A percentile compares a stretch with the other conserved stretches of the same genome.
Conservation (phyloP, 169 alveolate genomes). For the Eimeria necatrix region DNA sequence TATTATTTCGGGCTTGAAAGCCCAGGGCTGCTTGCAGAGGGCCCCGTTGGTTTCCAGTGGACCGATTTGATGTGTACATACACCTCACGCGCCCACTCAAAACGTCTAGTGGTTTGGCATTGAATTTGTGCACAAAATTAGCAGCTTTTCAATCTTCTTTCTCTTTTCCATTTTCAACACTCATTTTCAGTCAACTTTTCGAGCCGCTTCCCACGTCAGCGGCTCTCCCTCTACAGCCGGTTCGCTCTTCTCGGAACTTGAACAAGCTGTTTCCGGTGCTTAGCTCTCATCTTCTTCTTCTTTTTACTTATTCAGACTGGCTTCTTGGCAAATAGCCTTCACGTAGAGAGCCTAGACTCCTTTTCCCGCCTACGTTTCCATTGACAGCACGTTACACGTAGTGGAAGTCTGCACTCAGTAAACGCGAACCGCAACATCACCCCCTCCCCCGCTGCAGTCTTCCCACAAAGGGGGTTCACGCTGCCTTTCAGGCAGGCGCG, state of each 20-base stretch:
- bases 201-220: neutral
- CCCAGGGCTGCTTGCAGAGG: no score
- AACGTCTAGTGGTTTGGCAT: neutral
- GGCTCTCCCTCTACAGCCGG: neutral
- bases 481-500: no score
- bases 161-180: neutral
- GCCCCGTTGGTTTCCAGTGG: constrained; percentile 2
- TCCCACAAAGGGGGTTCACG: no score
- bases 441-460: no score
- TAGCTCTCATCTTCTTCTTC: neutral
- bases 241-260: neutral
- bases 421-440: no score
- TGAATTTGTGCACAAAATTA: neutral
- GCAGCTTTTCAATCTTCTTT: neutral
- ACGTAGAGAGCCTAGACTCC: no score
- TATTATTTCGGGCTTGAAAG: no score
- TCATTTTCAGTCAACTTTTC: neutral
- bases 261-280: neutral
- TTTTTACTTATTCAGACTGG: neutral
- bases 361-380: no score
- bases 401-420: no score
- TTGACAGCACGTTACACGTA: no score
- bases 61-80: constrained; percentile 7
- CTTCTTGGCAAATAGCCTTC: neutral
- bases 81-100: neutral